Evolutionary conservation across 495 filamentous ascomycete genomes (phyloP).

Genomic region (Evansstolkia leycettana): DNA sequence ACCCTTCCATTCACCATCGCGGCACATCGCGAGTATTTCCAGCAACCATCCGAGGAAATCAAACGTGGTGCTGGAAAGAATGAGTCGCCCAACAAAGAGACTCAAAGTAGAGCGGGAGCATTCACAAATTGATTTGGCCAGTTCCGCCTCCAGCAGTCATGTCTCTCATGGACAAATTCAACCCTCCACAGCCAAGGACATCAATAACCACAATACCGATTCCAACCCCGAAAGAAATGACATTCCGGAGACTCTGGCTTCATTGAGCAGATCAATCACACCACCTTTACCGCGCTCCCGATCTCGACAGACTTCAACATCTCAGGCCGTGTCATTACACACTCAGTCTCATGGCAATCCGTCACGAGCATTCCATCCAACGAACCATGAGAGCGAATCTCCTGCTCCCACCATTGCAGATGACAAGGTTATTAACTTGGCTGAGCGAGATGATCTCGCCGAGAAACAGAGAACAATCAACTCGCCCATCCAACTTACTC

Average conservation of each 20-base stretch:
- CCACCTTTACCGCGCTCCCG: constrained; percentile 13
- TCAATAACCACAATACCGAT: background rate
- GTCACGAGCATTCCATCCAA: no score
- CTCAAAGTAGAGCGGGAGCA: constrained; percentile 2
- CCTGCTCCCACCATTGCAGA: no score
- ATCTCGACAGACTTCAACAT: constrained; percentile 1
- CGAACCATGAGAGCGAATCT: no score
- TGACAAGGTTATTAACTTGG: no score
- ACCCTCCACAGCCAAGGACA: background rate
- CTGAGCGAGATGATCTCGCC: no score
- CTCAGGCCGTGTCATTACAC: background rate
- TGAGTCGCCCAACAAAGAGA: constrained; percentile 12
- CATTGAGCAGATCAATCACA: constrained; percentile 23
- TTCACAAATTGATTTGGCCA: no score
- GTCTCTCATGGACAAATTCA: no score
- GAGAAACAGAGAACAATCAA: constrained; percentile 5
- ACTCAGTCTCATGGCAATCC: no score
- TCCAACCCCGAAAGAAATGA: background rate
- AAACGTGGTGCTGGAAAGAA: background rate
- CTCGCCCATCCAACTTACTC: constrained; percentile 68
- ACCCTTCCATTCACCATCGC: no score
- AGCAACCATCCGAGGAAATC: no score
- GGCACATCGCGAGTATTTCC: no score
- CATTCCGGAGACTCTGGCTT: constrained; percentile 9
- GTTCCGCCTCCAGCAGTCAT: no score